phyloP scores from a whole-genome alignment of 495 filamentous ascomycete genomes.

The Penicillium waksmanii region DNA sequence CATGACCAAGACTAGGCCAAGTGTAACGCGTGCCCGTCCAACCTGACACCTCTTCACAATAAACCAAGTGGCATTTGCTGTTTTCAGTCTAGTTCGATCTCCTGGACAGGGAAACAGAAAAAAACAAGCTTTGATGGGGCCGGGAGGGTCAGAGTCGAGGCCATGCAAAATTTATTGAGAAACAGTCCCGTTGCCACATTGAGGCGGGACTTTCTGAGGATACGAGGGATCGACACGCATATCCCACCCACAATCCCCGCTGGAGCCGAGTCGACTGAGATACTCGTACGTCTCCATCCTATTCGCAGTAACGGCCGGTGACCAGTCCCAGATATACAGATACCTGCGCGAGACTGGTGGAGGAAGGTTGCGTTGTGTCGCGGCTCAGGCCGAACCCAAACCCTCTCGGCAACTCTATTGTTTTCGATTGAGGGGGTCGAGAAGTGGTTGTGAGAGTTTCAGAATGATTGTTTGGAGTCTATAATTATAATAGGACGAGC shows the following conservation, averaged over 20 bases:
- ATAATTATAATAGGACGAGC: neutral
- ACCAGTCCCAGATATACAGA: neutral
- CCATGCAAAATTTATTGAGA: slow-evolving; percentile 1
- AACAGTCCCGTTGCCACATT: neutral
- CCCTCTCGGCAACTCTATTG: slow-evolving; percentile 20
- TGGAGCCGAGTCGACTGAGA: slow-evolving; percentile 16
- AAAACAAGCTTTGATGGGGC: slow-evolving; percentile 34
- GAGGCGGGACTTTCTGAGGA: slow-evolving; percentile 1
- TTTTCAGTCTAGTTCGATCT: slow-evolving; percentile 18
- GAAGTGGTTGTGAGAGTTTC: neutral
- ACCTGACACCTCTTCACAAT: slow-evolving; percentile 11
- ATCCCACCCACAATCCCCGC: slow-evolving; percentile 4
- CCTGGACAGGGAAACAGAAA: slow-evolving; percentile 4
- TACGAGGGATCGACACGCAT: slow-evolving; percentile 33
- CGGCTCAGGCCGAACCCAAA: slow-evolving; percentile 32
- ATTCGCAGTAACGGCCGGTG: neutral
- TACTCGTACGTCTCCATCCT: neutral
- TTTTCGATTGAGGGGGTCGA: neutral
- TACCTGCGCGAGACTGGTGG: neutral
- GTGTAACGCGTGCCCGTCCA: slow-evolving; percentile 1
- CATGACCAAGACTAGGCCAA: neutral
- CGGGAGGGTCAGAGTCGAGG: slow-evolving; percentile 8
- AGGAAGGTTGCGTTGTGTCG: slow-evolving; percentile 9
- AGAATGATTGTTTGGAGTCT: neutral
- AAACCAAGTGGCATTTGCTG: slow-evolving; percentile 8